Conservation (phyloP, 2,329 filamentous ascomycete species). For the Xylaria multiplex region DNA sequence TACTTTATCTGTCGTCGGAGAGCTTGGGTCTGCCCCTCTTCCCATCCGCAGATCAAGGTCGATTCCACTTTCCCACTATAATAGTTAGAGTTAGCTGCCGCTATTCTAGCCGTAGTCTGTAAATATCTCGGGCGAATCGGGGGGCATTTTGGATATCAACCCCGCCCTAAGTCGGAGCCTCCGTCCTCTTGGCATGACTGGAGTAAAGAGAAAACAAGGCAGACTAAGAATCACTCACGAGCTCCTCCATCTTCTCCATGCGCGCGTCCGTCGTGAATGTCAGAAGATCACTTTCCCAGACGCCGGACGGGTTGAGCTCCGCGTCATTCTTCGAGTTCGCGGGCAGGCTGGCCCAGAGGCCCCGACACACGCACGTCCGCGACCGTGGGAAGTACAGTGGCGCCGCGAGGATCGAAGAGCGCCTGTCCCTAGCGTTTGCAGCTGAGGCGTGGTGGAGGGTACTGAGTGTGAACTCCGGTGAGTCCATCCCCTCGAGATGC, state of each 20-base stretch:
- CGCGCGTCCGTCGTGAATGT: conserved; percentile 88
- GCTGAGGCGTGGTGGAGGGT: conserved; percentile 56
- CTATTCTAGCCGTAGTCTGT: background rate
- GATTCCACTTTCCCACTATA: conserved; percentile 50
- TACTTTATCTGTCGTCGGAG: conserved; percentile 55
- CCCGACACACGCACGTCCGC: conserved; percentile 85
- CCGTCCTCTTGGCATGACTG: background rate
- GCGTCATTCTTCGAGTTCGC: conserved; percentile 78
- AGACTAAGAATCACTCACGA: conserved; percentile 51
- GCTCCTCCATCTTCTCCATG: conserved; percentile 83
- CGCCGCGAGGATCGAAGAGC: conserved; percentile 46
- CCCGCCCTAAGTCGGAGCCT: no score
- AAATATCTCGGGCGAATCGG: background rate
- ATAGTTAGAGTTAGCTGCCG: background rate
- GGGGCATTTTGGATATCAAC: background rate
- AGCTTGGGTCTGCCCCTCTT: conserved; percentile 45
- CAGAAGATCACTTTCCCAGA: conserved; percentile 79
- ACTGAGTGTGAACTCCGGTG: conserved; percentile 62
- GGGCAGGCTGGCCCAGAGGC: conserved; percentile 81
- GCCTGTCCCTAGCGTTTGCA: background rate
- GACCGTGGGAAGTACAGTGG: conserved; percentile 63
- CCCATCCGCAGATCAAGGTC: conserved; percentile 20
- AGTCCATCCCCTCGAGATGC: conserved; percentile 59
- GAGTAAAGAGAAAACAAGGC: background rate
- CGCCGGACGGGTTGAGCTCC: conserved; percentile 71